Conservation (phyloP, 768 basidiomycete genomes). For the Boletus subparvulus region DNA sequence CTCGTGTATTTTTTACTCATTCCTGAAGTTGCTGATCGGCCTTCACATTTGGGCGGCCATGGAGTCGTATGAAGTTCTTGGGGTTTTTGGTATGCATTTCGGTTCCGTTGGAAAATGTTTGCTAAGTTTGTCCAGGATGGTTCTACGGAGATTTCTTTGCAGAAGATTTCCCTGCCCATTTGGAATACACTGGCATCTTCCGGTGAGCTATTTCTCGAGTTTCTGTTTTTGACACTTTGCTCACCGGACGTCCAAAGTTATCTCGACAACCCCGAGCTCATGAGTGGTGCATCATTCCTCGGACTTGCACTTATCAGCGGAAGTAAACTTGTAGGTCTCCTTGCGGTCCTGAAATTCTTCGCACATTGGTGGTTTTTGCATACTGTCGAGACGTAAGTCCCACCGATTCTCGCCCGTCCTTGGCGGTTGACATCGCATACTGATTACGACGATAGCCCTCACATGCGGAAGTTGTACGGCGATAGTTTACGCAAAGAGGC, state of each 20-base stretch:
- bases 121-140: slow-evolving; percentile 63
- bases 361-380: slow-evolving; percentile 97
- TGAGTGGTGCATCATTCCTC: slow-evolving; percentile 95
- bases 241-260: slow-evolving; percentile 48
- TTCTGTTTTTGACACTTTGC: background rate
- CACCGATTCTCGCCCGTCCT: background rate
- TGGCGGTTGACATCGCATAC: background rate
- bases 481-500: slow-evolving; percentile 92
- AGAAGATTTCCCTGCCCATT: slow-evolving; percentile 84
- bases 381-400: slow-evolving; percentile 82
- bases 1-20: slow-evolving; percentile 4
- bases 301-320: slow-evolving; percentile 90
- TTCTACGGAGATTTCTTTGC: slow-evolving; percentile 98
- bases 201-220: slow-evolving; percentile 47
- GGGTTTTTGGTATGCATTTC: slow-evolving; percentile 71
- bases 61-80: slow-evolving; percentile 90
- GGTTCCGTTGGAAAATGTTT: background rate
- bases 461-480: slow-evolving; percentile 96
- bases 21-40: slow-evolving; percentile 70
- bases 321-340: slow-evolving; percentile 83
- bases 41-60: slow-evolving; percentile 90
- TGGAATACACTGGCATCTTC: slow-evolving; percentile 97
- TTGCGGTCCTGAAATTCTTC: slow-evolving; percentile 83
- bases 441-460: slow-evolving; percentile 61
- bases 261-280: slow-evolving; percentile 92